Evolutionary conservation across 2,329 filamentous ascomycete genomes (phyloP).

Genomic region (Ophiosphaerella herpotricha): DNA sequence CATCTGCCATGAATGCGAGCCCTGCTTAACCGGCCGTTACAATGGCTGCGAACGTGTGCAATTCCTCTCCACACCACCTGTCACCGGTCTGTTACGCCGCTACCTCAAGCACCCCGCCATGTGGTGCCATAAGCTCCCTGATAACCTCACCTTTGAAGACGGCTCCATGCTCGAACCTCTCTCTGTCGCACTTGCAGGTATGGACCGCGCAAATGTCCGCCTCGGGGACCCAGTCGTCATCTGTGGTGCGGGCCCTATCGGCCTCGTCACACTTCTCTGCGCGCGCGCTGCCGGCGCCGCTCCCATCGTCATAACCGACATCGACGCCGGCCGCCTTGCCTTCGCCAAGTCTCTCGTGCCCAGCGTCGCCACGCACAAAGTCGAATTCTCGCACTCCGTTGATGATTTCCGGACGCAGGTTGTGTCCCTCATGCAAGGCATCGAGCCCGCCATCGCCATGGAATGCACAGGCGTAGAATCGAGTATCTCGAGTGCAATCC

Average conservation of each 20-base stretch:
- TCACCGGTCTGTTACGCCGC: constrained; percentile 82
- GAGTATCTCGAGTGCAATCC: constrained; percentile 83
- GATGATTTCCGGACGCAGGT: constrained; percentile 74
- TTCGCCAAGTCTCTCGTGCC: constrained; percentile 87
- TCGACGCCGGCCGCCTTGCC: constrained; percentile 80
- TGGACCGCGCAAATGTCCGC: constrained; percentile 79
- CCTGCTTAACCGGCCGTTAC: constrained; percentile 89
- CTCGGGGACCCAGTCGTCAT: constrained; percentile 88
- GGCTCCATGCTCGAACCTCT: constrained; percentile 90
- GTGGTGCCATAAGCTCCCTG: constrained; percentile 95
- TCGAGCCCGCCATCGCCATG: constrained; percentile 80
- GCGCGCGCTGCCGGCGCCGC: constrained; percentile 84
- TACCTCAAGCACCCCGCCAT: constrained; percentile 94
- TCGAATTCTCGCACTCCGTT: constrained; percentile 56
- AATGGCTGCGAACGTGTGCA: constrained; percentile 87
- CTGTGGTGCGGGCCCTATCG: constrained; percentile 93
- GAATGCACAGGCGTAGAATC: constrained; percentile 96
- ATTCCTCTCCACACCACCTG: constrained; percentile 90
- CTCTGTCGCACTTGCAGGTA: constrained; percentile 83
- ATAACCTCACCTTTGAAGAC: constrained; percentile 84
- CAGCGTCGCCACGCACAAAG: constrained; percentile 78
- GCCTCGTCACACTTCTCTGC: constrained; percentile 85
- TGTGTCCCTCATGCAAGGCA: constrained; percentile 71
- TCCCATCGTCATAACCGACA: constrained; percentile 92
- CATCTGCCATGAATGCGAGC: constrained; percentile 88